A percentile compares a stretch with the other conserved stretches of the same genome.
phyloP scores from a whole-genome alignment of 768 basidiomycete genomes.

The Xerocomus spinulosus region DNA sequence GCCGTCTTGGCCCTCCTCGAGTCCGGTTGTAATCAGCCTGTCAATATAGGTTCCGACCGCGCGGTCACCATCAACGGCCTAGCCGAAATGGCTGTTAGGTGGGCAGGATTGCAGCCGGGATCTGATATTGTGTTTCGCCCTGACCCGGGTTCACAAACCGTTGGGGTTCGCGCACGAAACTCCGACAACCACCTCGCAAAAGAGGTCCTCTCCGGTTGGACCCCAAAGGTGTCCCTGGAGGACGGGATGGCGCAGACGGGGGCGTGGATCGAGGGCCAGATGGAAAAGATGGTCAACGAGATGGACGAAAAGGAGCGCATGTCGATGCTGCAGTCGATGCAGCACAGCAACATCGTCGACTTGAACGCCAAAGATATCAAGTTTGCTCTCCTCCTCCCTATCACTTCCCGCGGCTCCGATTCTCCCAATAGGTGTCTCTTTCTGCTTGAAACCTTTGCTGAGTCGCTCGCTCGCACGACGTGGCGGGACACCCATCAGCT shows the following conservation, averaged over 20 bases:
- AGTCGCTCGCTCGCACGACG: conserved; percentile 44
- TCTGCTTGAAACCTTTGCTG: conserved; percentile 40
- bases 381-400: conserved; percentile 54
- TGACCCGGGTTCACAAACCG: conserved; percentile 27
- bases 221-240: conserved; percentile 36
- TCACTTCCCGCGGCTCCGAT: conserved; percentile 46
- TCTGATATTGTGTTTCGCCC: conserved; percentile 26
- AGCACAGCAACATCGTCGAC: conserved; percentile 37
- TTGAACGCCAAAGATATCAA: conserved; percentile 32
- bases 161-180: conserved; percentile 49
- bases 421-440: conserved; percentile 37
- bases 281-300: conserved; percentile 20
- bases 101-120: conserved; percentile 27
- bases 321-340: conserved; percentile 21
- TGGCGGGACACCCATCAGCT: conserved; percentile 36
- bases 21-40: conserved; percentile 32
- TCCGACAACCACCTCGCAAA: conserved; percentile 43
- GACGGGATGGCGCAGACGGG: conserved; percentile 46
- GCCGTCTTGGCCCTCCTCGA: conserved; percentile 42
- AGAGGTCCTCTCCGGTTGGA: conserved; percentile 36
- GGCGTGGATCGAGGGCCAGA: conserved; percentile 44
- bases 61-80: conserved; percentile 41
- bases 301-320: conserved; percentile 8
- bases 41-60: conserved; percentile 52
- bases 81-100: conserved; percentile 36